These are phyloP conservation scores for Neoboletus subvelutipes DNA, from an alignment of 768 basidiomycete genomes.

Conservation along the genomic window DNA sequence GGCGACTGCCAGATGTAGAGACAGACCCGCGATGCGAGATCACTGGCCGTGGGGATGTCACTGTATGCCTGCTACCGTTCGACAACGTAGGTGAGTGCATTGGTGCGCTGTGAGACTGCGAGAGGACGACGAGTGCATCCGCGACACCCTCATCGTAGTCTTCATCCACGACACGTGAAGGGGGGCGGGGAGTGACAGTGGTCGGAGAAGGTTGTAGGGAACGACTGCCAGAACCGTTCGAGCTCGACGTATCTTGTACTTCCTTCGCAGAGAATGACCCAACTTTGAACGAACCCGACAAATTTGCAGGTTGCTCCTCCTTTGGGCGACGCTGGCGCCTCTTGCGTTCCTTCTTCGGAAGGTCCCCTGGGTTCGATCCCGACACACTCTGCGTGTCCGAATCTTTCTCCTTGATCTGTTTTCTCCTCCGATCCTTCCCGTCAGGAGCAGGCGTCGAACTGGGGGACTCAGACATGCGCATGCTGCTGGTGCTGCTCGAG, in stretches of 20 bases:
- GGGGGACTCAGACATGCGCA: slow-evolving; percentile 63
- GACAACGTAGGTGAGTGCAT: slow-evolving; percentile 59
- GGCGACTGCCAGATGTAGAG: slow-evolving; percentile 62
- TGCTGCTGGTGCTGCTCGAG: slow-evolving; percentile 28
- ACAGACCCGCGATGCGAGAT: slow-evolving; percentile 63
- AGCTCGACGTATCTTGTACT: slow-evolving; percentile 64
- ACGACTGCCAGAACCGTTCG: slow-evolving; percentile 58
- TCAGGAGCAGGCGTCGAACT: slow-evolving; percentile 43
- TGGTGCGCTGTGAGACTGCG: slow-evolving; percentile 38
- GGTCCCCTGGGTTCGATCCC: slow-evolving; percentile 36
- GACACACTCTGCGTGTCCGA: slow-evolving; percentile 34
- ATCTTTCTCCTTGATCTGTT: slow-evolving; percentile 51
- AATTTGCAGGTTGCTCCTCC: slow-evolving; percentile 41
- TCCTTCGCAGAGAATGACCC: slow-evolving; percentile 39
- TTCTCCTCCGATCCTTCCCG: slow-evolving; percentile 45
- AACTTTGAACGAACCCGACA: slow-evolving; percentile 34
- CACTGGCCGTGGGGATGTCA: slow-evolving; percentile 46
- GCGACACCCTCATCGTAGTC: slow-evolving; percentile 94
- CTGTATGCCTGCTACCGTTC: slow-evolving; percentile 52
- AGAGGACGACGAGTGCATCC: slow-evolving; percentile 76
- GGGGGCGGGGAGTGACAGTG: slow-evolving; percentile 55
- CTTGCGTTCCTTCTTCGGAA: slow-evolving; percentile 58
- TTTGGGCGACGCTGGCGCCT: slow-evolving; percentile 44
- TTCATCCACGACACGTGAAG: slow-evolving; percentile 77
- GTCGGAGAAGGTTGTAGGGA: slow-evolving; percentile 76